Percentiles rank a stretch among this genome's conserved stretches.
Conservation (phyloP, 2,329 filamentous ascomycete species). For the Falciphora oryzae region DNA sequence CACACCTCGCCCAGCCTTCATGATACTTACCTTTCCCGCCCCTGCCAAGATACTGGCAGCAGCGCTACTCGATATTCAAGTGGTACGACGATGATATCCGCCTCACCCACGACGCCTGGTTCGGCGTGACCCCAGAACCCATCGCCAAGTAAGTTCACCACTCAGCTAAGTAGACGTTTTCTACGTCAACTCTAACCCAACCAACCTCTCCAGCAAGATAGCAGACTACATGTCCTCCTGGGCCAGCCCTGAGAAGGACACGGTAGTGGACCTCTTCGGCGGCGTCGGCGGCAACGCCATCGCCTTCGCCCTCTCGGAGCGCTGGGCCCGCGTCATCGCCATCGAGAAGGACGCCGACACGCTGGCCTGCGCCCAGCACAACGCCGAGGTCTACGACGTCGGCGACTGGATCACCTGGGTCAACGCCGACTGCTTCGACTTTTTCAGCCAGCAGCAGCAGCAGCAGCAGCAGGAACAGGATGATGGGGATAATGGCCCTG, state of each 20-base stretch:
- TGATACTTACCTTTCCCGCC: no score
- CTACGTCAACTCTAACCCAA: slow-evolving; percentile 7
- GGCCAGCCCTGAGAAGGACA: slow-evolving; percentile 39
- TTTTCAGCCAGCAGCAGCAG: slow-evolving; percentile 37
- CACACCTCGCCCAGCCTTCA: neutral
- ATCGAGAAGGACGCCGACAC: slow-evolving; percentile 79
- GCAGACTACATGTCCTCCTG: slow-evolving; percentile 62
- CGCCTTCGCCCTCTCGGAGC: slow-evolving; percentile 76
- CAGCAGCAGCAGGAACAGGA: slow-evolving; percentile 8
- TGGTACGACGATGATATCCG: slow-evolving; percentile 81
- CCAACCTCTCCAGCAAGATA: slow-evolving; percentile 51
- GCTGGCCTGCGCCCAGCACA: slow-evolving; percentile 86
- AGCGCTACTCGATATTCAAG: slow-evolving; percentile 82
- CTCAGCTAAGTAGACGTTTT: no score
- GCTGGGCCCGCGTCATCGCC: slow-evolving; percentile 79
- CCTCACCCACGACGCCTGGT: slow-evolving; percentile 94
- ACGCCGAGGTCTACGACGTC: slow-evolving; percentile 81
- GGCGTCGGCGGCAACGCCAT: slow-evolving; percentile 93
- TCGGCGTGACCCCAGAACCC: slow-evolving; percentile 90
- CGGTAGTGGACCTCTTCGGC: slow-evolving; percentile 82
- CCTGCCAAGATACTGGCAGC: slow-evolving; percentile 71
- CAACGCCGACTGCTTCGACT: slow-evolving; percentile 78
- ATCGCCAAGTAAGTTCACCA: slow-evolving; percentile 63
- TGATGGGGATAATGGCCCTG: slow-evolving; percentile 4
- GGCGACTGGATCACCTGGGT: slow-evolving; percentile 74